Base-by-base conservation (phyloP, 106 monocot genomes). In the Amphibolis antarctica region DNA sequence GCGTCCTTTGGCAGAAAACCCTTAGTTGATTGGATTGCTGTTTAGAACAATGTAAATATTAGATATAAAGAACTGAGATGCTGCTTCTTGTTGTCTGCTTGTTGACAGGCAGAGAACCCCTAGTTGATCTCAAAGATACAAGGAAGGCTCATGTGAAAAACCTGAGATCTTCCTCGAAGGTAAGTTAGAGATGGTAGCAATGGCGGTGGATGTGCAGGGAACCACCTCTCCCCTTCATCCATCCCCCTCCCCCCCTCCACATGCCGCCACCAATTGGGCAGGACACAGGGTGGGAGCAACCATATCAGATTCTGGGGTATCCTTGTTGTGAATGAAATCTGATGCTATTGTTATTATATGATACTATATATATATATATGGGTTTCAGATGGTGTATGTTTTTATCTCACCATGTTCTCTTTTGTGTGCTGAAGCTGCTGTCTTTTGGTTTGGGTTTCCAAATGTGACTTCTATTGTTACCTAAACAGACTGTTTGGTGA, bases 11-110 rank as follows among this genome's bases (percentile, higher is more conserved):
- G 20, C 31, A 42, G 46, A 48, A 1, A 14, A 45, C 28, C 10
- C 25, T 63, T 63, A 46, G 9, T 14, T 63, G 24, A 25, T 18
- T 63, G 47, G 47, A 48, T 45, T 63, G 19, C 12, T 25, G 14
- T 17, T 63, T 4, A 63, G 14, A 63, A n/a, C n/a, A 9, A 36
- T 63, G 63, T 63, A 63, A 63, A 63, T 63, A 46, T 63, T n/a
- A 63, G 46, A 46, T 47, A 43, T 60, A 1, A 25, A 45, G 12
- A 22, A 63, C 6, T 22, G 4, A 23, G 14, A 24, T 24, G 25
- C 23, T 42, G 60, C 60, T 27, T 43, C 46, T 63, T 47, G 17
- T 62, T 23, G n/a, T 46, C 46, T 4, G 12, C 60, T 19, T 60
- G 60, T 60, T 10, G 42, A 21, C 22, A 60, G 18, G n/a, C n/a